phyloP scores from a whole-genome alignment of 192 early-diverging fungal species.

The Backusella mclennaniae region DNA sequence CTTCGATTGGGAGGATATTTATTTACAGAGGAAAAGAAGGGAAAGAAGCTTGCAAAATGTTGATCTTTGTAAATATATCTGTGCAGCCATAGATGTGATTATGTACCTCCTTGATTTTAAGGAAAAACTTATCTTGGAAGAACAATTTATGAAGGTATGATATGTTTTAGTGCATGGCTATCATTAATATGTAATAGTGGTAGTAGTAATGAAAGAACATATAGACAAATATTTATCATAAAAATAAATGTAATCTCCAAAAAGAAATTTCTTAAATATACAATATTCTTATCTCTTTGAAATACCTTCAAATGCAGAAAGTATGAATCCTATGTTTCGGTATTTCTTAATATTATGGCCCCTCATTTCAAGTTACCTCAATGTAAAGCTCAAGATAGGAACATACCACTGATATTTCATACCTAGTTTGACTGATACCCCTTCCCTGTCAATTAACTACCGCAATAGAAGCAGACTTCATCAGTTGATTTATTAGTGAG shows the following conservation, averaged over 20 bases:
- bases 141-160: background rate
- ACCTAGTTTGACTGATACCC: background rate
- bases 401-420: background rate
- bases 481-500: background rate
- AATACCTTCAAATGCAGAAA: background rate
- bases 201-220: background rate
- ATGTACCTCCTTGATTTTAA: background rate
- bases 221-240: background rate
- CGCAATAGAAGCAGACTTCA: background rate
- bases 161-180: background rate
- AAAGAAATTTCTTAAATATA: background rate
- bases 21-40: background rate
- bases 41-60: background rate
- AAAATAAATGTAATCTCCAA: background rate
- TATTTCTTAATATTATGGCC: background rate
- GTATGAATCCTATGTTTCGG: too few relatives aligned
- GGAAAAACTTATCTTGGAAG: background rate
- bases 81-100: background rate
- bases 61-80: constrained; percentile 1
- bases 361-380: background rate
- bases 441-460: too few relatives aligned
- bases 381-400: background rate
- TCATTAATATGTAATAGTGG: background rate
- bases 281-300: background rate
- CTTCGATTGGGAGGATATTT: background rate